These are phyloP conservation scores for Mycena capillaripes DNA, from an alignment of 768 basidiomycete genomes.

Conservation along the genomic window DNA sequence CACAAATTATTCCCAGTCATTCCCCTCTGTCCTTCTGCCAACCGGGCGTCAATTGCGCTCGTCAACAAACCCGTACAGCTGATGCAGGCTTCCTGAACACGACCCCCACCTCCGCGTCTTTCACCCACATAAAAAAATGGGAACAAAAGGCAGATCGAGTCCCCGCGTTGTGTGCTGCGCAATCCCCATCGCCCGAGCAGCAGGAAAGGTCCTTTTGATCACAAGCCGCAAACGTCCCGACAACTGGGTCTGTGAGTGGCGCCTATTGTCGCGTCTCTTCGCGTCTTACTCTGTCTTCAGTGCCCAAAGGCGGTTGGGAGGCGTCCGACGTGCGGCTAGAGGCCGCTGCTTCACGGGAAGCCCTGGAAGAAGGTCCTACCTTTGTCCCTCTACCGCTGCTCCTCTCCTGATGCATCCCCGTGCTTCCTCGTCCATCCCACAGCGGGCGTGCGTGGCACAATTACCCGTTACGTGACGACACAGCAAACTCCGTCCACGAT, in stretches of 20 bases:
- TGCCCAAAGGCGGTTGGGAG: constrained; percentile 96
- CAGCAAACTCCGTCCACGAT: constrained; percentile 84
- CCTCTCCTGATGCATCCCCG: constrained; percentile 75
- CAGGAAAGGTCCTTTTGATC: constrained; percentile 85
- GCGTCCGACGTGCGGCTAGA: constrained; percentile 84
- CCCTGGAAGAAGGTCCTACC: constrained; percentile 96
- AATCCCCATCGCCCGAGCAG: constrained; percentile 82
- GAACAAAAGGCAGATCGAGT: constrained; percentile 81
- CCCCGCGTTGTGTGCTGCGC: constrained; percentile 94
- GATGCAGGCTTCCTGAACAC: constrained; percentile 48
- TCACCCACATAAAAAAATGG: constrained; percentile 54
- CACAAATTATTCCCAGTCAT: background rate
- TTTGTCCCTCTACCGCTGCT: constrained; percentile 81
- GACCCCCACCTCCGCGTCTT: constrained; percentile 20
- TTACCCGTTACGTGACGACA: constrained; percentile 88
- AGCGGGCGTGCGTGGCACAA: constrained; percentile 92
- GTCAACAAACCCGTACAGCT: constrained; percentile 39
- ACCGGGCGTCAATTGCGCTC: constrained; percentile 39
- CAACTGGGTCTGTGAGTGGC: constrained; percentile 88
- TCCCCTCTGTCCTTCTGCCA: background rate
- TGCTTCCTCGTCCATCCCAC: constrained; percentile 52
- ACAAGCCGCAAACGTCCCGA: constrained; percentile 88
- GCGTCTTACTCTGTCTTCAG: constrained; percentile 53
- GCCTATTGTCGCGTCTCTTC: constrained; percentile 30
- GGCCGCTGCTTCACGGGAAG: constrained; percentile 92